phyloP scores from a whole-genome alignment of 352 stramenopile genomes.

The Pythium brachiatum region DNA sequence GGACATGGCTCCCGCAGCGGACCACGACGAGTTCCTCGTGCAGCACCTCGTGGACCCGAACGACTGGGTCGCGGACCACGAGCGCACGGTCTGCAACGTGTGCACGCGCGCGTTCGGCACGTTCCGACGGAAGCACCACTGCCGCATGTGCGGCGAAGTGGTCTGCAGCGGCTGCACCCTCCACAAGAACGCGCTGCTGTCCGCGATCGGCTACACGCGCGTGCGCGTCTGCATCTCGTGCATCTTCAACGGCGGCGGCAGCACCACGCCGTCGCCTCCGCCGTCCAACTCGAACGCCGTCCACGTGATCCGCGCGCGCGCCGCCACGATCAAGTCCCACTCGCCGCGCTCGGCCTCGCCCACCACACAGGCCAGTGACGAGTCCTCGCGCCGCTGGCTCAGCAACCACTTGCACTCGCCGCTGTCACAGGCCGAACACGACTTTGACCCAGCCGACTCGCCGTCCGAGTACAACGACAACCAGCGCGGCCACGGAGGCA shows the following conservation, averaged over 20 bases:
- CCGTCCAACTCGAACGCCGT: background rate
- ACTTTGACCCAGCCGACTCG: slow-evolving; percentile 32
- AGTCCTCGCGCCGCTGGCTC: slow-evolving; percentile 47
- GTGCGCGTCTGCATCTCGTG: slow-evolving; percentile 83
- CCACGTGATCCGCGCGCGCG: background rate
- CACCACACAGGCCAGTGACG: slow-evolving; percentile 31
- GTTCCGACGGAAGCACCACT: slow-evolving; percentile 87
- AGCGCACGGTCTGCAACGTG: slow-evolving; percentile 69
- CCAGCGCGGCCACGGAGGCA: slow-evolving; percentile 19
- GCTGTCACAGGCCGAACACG: slow-evolving; percentile 40
- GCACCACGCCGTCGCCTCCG: slow-evolving; percentile 16
- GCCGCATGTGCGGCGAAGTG: slow-evolving; percentile 81
- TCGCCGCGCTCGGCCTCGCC: slow-evolving; percentile 26
- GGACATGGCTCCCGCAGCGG: slow-evolving; percentile 16
- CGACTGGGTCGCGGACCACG: slow-evolving; percentile 75
- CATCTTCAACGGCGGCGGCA: slow-evolving; percentile 46
- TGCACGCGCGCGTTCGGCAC: slow-evolving; percentile 76
- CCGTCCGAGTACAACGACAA: slow-evolving; percentile 26
- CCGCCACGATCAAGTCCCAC: slow-evolving; percentile 14
- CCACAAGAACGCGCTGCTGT: slow-evolving; percentile 62
- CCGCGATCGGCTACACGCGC: slow-evolving; percentile 48
- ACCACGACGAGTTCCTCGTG: slow-evolving; percentile 58
- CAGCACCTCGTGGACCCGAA: slow-evolving; percentile 69
- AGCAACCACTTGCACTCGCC: slow-evolving; percentile 68
- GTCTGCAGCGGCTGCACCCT: slow-evolving; percentile 81